phyloP scores from a whole-genome alignment of 129 eudicot species.

The Tagetes erecta region DNA sequence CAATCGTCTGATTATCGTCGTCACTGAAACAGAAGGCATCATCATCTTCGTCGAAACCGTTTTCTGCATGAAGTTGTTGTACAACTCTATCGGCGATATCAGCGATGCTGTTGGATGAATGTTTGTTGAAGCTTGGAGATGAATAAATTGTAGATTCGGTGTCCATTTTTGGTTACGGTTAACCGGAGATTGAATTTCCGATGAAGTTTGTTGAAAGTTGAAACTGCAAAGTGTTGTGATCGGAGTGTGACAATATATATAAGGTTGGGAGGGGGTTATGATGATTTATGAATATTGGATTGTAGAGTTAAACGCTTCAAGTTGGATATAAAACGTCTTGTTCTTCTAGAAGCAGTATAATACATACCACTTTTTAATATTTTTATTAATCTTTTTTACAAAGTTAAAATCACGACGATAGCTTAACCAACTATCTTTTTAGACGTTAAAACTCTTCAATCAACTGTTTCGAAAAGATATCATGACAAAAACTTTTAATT shows the following conservation, averaged over 20 bases:
- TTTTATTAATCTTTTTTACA: no score
- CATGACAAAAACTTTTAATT: no score
- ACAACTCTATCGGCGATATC: conserved; percentile 67
- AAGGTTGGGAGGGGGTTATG: neutral
- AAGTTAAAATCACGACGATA: no score
- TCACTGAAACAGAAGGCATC: neutral
- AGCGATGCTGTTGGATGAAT: conserved; percentile 42
- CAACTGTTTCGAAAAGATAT: no score
- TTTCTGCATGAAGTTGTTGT: conserved; percentile 32
- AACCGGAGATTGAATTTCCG: conserved; percentile 1
- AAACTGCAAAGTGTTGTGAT: neutral
- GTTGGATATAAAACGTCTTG: conserved; percentile 5
- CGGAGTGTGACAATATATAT: conserved; percentile 14
- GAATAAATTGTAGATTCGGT: conserved; percentile 23
- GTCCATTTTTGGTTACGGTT: conserved; percentile 38
- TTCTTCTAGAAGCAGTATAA: conserved; percentile 6
- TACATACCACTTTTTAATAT: no score
- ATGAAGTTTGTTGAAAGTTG: neutral
- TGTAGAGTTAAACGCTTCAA: neutral
- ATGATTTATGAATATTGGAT: neutral
- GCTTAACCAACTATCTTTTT: no score
- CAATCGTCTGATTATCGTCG: neutral
- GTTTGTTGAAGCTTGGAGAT: conserved; percentile 62
- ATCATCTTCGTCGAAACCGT: conserved; percentile 18
- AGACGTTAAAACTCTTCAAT: no score